These are phyloP conservation scores for Dictyostelium firmibasis DNA, from an alignment of 78 protist genomes.

Conservation along the genomic window DNA sequence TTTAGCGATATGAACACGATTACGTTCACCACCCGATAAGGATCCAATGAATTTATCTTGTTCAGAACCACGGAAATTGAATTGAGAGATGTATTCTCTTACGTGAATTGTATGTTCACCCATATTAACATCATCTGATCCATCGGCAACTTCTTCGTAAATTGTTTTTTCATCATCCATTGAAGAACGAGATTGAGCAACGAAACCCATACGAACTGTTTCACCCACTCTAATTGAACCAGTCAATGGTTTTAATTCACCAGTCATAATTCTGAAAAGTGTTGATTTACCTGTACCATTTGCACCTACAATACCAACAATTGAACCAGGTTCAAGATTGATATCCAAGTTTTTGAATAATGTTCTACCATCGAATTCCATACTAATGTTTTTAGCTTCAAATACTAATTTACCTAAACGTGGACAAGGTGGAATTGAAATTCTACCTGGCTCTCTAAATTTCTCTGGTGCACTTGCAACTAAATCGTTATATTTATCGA, in stretches of 20 bases:
- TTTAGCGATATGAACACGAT: slow-evolving; percentile 87
- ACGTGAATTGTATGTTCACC: slow-evolving; percentile 41
- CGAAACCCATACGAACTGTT: slow-evolving; percentile 70
- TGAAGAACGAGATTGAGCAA: slow-evolving; percentile 57
- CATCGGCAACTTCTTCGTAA: slow-evolving; percentile 55
- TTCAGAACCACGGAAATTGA: slow-evolving; percentile 77
- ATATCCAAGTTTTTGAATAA: slow-evolving; percentile 41
- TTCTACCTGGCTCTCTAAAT: slow-evolving; percentile 73
- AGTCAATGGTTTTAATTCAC: slow-evolving; percentile 33
- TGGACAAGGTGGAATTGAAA: slow-evolving; percentile 80
- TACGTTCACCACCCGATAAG: slow-evolving; percentile 85
- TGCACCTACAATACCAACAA: slow-evolving; percentile 86
- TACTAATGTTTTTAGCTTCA: neutral
- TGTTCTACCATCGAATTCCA: slow-evolving; percentile 40
- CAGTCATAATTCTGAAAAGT: slow-evolving; percentile 66
- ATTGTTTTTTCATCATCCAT: slow-evolving; percentile 40
- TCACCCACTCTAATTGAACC: slow-evolving; percentile 56
- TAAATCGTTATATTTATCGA: slow-evolving; percentile 57
- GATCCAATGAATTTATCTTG: slow-evolving; percentile 79
- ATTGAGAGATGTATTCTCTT: slow-evolving; percentile 38
- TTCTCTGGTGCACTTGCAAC: slow-evolving; percentile 47
- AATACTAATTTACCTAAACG: slow-evolving; percentile 69
- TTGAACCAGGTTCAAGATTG: slow-evolving; percentile 61
- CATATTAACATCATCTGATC: slow-evolving; percentile 47
- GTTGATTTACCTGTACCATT: slow-evolving; percentile 87